Conservation (phyloP, 1,284 basidiomycete genomes). For the Cutaneotrichosporon cutaneum region DNA sequence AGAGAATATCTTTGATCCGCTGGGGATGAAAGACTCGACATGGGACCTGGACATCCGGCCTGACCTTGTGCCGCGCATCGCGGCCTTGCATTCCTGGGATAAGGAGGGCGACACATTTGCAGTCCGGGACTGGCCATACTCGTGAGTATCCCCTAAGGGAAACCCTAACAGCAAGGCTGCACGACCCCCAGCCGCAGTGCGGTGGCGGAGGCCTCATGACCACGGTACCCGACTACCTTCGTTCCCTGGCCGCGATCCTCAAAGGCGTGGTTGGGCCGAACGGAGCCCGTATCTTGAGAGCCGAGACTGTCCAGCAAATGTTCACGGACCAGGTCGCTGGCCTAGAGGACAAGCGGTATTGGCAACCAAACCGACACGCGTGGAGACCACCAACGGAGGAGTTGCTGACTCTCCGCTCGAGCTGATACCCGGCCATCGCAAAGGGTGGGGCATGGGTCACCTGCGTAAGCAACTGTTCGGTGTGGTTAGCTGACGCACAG, state of each 20-base stretch:
- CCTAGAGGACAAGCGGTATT: slow-evolving; percentile 20
- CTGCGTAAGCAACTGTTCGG: slow-evolving; percentile 20
- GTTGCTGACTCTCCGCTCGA: slow-evolving; percentile 2
- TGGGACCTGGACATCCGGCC: slow-evolving; percentile 20
- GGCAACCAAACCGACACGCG: no score
- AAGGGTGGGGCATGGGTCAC: slow-evolving; percentile 31
- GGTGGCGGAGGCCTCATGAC: no score
- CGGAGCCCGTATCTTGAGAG: no score
- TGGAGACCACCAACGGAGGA: slow-evolving; percentile 6
- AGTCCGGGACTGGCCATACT: not conserved
- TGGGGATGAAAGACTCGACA: slow-evolving; percentile 25
- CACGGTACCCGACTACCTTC: no score
- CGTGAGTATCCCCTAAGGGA: not conserved
- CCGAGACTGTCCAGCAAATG: no score
- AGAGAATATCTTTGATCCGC: slow-evolving; percentile 27
- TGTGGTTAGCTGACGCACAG: slow-evolving; percentile 7
- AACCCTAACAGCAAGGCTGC: not conserved
- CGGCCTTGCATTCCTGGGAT: slow-evolving; percentile 17
- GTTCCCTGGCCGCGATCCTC: no score
- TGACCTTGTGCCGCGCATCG: slow-evolving; percentile 20
- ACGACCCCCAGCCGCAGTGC: no score
- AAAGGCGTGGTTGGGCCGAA: no score
- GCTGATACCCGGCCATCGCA: slow-evolving; percentile 19
- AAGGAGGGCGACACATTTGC: not conserved
- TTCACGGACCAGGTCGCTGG: no score